These are phyloP conservation scores for Solanum chilense DNA, from an alignment of 257 asterid species.

Conservation along the genomic window DNA sequence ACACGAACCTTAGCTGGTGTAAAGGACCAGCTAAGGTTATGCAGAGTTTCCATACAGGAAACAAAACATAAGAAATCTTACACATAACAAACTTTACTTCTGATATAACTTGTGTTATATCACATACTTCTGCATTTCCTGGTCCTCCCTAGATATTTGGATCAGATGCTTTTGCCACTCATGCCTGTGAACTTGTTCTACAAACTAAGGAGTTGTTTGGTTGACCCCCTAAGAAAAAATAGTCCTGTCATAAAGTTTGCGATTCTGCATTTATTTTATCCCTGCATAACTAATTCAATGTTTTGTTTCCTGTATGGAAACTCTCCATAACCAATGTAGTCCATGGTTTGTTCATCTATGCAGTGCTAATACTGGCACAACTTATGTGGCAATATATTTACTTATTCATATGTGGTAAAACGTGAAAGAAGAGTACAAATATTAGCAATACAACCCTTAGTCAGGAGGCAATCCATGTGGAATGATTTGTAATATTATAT, in stretches of 20 bases:
- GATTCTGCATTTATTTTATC: background rate
- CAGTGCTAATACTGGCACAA: background rate
- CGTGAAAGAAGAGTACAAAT: background rate
- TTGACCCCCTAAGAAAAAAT: background rate
- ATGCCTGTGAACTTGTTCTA: background rate
- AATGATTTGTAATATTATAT: background rate
- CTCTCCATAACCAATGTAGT: background rate
- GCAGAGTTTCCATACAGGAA: no score
- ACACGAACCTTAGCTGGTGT: background rate
- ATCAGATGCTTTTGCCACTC: background rate
- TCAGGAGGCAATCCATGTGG: background rate
- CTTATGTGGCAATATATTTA: background rate
- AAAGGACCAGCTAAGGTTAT: no score
- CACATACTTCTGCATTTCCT: background rate
- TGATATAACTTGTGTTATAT: background rate
- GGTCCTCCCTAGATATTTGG: background rate
- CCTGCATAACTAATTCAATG: background rate
- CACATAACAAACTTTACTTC: background rate
- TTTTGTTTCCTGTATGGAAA: background rate
- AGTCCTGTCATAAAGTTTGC: background rate
- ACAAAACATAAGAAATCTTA: no score
- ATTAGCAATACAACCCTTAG: background rate
- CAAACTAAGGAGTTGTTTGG: constrained; percentile 3
- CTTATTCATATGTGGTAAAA: background rate
- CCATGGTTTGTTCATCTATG: background rate